These are phyloP conservation scores for Rhinocladiella similis DNA, from an alignment of 2,329 filamentous ascomycete species.

Conservation along the genomic window DNA sequence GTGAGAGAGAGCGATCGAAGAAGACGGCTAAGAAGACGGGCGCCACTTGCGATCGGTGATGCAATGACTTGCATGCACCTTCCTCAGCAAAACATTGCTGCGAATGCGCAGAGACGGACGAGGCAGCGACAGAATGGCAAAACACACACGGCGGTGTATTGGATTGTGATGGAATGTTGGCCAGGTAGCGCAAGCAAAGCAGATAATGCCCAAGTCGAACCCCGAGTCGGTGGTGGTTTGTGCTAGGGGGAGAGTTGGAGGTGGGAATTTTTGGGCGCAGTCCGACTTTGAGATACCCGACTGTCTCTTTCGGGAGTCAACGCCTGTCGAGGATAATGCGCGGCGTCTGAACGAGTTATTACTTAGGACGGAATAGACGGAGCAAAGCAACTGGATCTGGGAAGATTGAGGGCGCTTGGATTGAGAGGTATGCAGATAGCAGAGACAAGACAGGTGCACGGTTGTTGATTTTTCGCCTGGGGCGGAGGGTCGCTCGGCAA, in stretches of 20 bases:
- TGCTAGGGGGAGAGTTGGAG: background rate
- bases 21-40: background rate
- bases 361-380: background rate
- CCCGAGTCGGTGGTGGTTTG: slow-evolving; percentile 6
- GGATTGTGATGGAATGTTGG: slow-evolving; percentile 8
- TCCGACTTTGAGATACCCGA: background rate
- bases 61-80: slow-evolving; percentile 19
- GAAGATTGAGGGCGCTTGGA: background rate
- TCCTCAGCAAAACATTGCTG: slow-evolving; percentile 13
- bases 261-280: background rate
- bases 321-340: too few species aligned
- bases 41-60: slow-evolving; percentile 9
- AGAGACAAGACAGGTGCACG: slow-evolving; percentile 1
- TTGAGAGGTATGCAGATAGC: background rate
- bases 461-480: background rate
- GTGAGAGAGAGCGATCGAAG: background rate
- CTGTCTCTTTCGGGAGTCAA: background rate
- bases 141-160: slow-evolving; percentile 3
- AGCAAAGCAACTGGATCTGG: background rate
- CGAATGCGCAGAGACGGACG: slow-evolving; percentile 4
- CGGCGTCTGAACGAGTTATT: too few species aligned
- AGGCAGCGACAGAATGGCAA: background rate
- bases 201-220: background rate
- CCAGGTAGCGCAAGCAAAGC: slow-evolving; percentile 3
- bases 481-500: too few species aligned